These are phyloP conservation scores for Oehlia diaphana DNA, from an alignment of 192 early-diverging fungal species.

Conservation along the genomic window DNA sequence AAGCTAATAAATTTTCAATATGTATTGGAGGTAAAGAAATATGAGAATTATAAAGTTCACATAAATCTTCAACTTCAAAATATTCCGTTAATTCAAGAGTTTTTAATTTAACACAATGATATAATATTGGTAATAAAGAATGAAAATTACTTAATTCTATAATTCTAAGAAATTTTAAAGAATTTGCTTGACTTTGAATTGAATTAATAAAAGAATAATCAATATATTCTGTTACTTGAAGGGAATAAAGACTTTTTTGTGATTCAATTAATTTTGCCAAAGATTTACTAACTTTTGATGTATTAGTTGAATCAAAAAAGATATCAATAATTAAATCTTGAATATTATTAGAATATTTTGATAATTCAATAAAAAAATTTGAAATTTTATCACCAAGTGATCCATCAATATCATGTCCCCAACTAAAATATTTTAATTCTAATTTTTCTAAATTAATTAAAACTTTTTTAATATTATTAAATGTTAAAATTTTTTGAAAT, in stretches of 20 bases:
- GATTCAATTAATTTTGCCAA: neutral
- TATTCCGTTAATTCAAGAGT: neutral
- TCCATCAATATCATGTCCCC: neutral
- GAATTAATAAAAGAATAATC: neutral
- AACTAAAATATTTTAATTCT: neutral
- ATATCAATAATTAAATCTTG: slow-evolving; percentile 3
- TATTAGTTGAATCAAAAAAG: neutral
- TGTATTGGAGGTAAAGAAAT: neutral
- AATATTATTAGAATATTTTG: neutral
- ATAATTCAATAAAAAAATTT: neutral
- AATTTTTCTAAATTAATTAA: neutral
- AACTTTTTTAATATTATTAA: neutral
- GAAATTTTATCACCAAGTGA: neutral
- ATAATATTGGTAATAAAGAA: neutral
- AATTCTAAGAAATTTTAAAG: slow-evolving; percentile 7
- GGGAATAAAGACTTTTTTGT: neutral
- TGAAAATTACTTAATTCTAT: neutral
- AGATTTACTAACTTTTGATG: neutral
- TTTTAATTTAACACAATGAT: neutral
- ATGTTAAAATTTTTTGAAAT: neutral
- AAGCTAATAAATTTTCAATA: neutral
- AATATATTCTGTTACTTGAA: neutral
- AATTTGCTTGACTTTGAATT: neutral
- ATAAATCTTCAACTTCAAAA: neutral
- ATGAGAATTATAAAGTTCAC: neutral